phyloP scores from a whole-genome alignment of 352 stramenopile genomes.

The Pythium scleroteichum region DNA sequence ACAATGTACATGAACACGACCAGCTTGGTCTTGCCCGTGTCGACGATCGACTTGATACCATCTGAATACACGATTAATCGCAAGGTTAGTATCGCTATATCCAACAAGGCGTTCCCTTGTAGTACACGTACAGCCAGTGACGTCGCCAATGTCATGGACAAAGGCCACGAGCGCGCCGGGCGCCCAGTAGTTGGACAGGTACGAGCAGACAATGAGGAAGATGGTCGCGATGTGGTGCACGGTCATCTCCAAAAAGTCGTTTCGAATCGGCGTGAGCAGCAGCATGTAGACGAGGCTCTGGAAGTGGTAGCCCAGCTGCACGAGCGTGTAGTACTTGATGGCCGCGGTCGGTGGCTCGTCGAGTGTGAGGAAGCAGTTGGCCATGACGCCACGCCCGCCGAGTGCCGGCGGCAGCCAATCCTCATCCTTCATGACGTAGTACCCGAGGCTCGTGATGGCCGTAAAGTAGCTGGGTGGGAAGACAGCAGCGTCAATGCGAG shows the following conservation, averaged over 20 bases:
- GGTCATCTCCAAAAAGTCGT: slow-evolving; percentile 65
- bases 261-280: slow-evolving; percentile 54
- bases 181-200: slow-evolving; percentile 51
- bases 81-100: too few relatives aligned
- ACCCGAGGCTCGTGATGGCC: slow-evolving; percentile 43
- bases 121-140: slow-evolving; percentile 57
- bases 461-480: slow-evolving; percentile 37
- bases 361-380: slow-evolving; percentile 33
- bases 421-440: slow-evolving; percentile 48
- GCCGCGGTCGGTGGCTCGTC: slow-evolving; percentile 31
- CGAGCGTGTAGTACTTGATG: slow-evolving; percentile 52
- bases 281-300: slow-evolving; percentile 61
- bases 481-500: slow-evolving; percentile 1
- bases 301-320: slow-evolving; percentile 59
- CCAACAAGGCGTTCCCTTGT: too few relatives aligned
- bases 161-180: slow-evolving; percentile 50
- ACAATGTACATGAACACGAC: slow-evolving; percentile 37
- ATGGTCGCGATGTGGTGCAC: slow-evolving; percentile 61
- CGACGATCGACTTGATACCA: slow-evolving; percentile 68
- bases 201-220: slow-evolving; percentile 58
- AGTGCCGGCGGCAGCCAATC: slow-evolving; percentile 49
- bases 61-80: slow-evolving; percentile 37
- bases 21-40: slow-evolving; percentile 42
- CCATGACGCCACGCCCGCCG: slow-evolving; percentile 38
- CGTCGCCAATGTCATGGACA: slow-evolving; percentile 57